A percentile compares a stretch with the other conserved stretches of the same genome.
phyloP scores from a whole-genome alignment of 83 land plant species.

The Picea engelmannii region DNA sequence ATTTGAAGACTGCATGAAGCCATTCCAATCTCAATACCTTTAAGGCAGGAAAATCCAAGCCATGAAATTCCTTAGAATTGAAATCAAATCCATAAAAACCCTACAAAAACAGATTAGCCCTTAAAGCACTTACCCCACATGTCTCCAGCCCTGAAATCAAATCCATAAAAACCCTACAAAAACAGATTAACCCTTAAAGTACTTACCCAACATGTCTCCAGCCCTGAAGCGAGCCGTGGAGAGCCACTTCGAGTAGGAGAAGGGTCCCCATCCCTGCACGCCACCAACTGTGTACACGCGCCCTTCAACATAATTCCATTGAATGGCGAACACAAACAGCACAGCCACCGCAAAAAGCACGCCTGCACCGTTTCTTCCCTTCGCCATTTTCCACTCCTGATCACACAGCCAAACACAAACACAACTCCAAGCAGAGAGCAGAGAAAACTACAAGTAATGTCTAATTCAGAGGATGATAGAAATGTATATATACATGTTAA shows the following conservation, averaged over 20 bases:
- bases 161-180: not conserved
- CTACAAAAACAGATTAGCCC: not conserved
- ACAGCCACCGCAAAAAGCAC: not conserved
- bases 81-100: too few relatives aligned
- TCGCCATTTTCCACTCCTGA: slow-evolving; percentile 3
- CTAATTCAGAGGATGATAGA: too few relatives aligned
- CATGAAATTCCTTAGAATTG: too few relatives aligned
- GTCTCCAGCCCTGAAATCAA: slow-evolving; percentile 10
- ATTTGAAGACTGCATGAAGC: slow-evolving; percentile 41
- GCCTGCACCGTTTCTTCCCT: slow-evolving; percentile 31
- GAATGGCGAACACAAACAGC: not conserved
- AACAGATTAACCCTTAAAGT: not conserved
- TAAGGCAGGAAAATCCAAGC: too few relatives aligned
- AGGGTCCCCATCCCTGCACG: slow-evolving; percentile 11
- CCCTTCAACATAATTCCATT: slow-evolving; percentile 6
- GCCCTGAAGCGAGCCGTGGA: not conserved
- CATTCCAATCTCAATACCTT: too few relatives aligned
- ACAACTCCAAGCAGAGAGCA: too few relatives aligned
- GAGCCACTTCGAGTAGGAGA: slow-evolving; percentile 12
- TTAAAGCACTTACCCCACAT: slow-evolving; percentile 8
- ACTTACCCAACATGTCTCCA: slow-evolving; percentile 23
- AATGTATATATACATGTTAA: too few relatives aligned
- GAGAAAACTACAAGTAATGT: too few relatives aligned
- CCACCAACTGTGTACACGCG: slow-evolving; percentile 6
- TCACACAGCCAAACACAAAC: too few relatives aligned